phyloP scores from a whole-genome alignment of 2,329 filamentous ascomycete genomes.

The Chrysoporthe cubensis region DNA sequence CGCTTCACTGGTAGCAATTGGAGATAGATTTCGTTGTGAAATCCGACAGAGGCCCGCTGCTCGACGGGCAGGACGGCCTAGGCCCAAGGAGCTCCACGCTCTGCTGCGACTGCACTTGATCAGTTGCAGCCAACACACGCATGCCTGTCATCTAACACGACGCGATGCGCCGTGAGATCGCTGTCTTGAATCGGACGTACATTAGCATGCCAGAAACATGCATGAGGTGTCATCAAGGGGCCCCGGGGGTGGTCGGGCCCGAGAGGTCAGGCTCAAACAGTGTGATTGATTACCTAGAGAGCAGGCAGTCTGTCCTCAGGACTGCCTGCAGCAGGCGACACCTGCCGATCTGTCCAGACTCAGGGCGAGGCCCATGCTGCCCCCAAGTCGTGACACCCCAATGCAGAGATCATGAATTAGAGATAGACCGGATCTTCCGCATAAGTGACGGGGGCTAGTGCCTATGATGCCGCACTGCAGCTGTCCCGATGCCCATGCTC shows the following conservation, averaged over 20 bases:
- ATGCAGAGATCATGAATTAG: constrained; percentile 25
- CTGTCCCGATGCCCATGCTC: constrained; percentile 26
- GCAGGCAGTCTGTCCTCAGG: neutral
- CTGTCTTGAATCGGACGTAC: constrained; percentile 29
- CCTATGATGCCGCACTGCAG: constrained; percentile 28
- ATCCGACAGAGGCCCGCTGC: constrained; percentile 6
- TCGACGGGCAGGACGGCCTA: constrained; percentile 18
- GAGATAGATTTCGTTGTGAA: neutral
- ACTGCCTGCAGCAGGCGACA: neutral
- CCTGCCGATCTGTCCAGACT: neutral
- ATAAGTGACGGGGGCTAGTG: constrained; percentile 28
- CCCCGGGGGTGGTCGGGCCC: neutral
- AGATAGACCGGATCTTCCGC: constrained; percentile 31
- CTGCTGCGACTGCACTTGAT: constrained; percentile 13
- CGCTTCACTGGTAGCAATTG: neutral
- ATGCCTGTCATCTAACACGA: constrained; percentile 27
- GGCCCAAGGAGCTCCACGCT: constrained; percentile 15
- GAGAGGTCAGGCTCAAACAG: neutral
- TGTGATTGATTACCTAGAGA: constrained; percentile 1
- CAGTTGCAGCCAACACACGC: constrained; percentile 15
- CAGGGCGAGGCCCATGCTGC: constrained; percentile 18
- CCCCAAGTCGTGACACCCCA: neutral
- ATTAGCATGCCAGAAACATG: constrained; percentile 27
- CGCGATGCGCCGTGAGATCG: constrained; percentile 28
- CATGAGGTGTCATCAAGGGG: constrained; percentile 24